phyloP scores from a whole-genome alignment of 2,329 filamentous ascomycete genomes.

The Fusarium sp. region DNA sequence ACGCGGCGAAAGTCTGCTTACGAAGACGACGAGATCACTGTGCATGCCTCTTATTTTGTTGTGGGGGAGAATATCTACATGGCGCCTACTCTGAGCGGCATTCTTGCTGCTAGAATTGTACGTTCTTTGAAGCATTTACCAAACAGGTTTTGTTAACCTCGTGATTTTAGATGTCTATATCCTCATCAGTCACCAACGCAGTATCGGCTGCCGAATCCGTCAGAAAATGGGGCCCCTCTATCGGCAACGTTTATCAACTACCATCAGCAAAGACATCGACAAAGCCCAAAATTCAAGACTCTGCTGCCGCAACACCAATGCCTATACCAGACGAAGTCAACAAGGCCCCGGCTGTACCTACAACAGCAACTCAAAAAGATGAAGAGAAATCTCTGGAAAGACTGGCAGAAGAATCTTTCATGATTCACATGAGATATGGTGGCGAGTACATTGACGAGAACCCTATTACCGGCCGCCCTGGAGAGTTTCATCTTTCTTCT shows the following conservation, averaged over 20 bases:
- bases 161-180: constrained; percentile 65
- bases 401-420: constrained; percentile 71
- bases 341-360: constrained; percentile 40
- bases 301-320: constrained; percentile 65
- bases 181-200: constrained; percentile 68
- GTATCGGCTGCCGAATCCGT: constrained; percentile 66
- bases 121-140: constrained; percentile 31
- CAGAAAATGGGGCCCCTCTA: constrained; percentile 69
- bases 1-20: constrained; percentile 70
- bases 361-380: constrained; percentile 54
- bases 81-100: constrained; percentile 73
- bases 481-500: constrained; percentile 75
- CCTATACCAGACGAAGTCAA: constrained; percentile 55
- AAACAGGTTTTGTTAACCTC: constrained; percentile 20
- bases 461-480: constrained; percentile 76
- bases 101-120: constrained; percentile 73
- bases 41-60: constrained; percentile 75
- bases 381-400: constrained; percentile 61
- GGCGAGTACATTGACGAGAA: constrained; percentile 79
- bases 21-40: constrained; percentile 71
- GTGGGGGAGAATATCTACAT: constrained; percentile 78
- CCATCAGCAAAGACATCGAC: constrained; percentile 51
- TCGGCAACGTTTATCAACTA: constrained; percentile 67
- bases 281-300: constrained; percentile 55
- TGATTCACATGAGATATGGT: constrained; percentile 71